These are phyloP conservation scores for Parietaria judaica DNA, from an alignment of 306 rosid species.

Conservation along the genomic window DNA sequence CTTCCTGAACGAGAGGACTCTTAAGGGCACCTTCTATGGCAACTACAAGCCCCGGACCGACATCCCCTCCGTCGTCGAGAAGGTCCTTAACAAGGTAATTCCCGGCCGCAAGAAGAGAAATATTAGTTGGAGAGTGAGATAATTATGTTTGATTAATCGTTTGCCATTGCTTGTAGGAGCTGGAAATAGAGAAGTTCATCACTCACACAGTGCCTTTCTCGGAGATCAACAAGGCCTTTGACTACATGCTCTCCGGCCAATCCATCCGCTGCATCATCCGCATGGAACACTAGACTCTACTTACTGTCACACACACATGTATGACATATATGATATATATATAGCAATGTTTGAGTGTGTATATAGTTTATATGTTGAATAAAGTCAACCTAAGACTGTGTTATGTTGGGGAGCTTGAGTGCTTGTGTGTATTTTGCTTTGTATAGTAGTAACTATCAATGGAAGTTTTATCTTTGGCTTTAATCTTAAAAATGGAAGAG, in stretches of 20 bases:
- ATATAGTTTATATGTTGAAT: not conserved
- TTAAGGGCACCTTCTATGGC: conserved; percentile 85
- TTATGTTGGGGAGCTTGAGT: no score
- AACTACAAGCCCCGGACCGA: conserved; percentile 82
- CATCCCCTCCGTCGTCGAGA: conserved; percentile 64
- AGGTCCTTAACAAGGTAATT: conserved; percentile 53
- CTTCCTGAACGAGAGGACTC: conserved; percentile 71
- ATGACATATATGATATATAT: not conserved
- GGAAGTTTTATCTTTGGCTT: no score
- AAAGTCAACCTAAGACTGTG: not conserved
- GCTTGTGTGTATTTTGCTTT: no score
- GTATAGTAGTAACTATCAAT: no score
- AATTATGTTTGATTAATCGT: no score
- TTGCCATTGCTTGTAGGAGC: conserved; percentile 15
- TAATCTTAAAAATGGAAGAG: no score
- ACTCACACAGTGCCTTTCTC: conserved; percentile 41
- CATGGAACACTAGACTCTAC: conserved; percentile 26
- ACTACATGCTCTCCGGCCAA: conserved; percentile 32
- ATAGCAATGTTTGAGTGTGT: not conserved
- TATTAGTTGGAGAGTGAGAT: no score
- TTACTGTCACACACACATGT: not conserved
- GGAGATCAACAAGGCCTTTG: conserved; percentile 47
- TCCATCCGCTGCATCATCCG: conserved; percentile 37
- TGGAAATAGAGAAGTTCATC: conserved; percentile 43
- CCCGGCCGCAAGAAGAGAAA: no score